A percentile compares a stretch with the other conserved stretches of the same genome.
Evolutionary conservation across 2,329 filamentous ascomycete genomes (phyloP).

Genomic region (Dendryphion nanum): DNA sequence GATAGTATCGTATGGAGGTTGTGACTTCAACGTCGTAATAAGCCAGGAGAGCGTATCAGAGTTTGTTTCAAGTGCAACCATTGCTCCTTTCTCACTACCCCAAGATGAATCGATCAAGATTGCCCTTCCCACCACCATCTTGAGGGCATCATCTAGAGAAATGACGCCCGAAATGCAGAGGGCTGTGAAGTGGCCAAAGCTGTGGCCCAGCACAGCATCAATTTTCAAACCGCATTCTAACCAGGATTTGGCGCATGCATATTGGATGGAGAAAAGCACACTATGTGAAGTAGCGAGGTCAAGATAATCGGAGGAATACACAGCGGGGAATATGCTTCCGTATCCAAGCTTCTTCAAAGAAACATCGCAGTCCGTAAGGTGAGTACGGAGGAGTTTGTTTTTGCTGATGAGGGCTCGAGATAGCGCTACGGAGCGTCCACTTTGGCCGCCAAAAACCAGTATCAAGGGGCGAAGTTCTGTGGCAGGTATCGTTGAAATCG

Average conservation of each 20-base stretch:
- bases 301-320: constrained; percentile 10
- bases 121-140: constrained; percentile 35
- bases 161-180: constrained; percentile 34
- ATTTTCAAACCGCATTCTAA: constrained; percentile 13
- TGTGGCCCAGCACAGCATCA: constrained; percentile 16
- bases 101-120: constrained; percentile 21
- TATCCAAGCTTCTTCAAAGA: constrained; percentile 7
- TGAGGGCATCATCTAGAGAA: constrained; percentile 24
- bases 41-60: background rate
- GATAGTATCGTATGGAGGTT: constrained; percentile 20
- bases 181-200: constrained; percentile 42
- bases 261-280: constrained; percentile 20
- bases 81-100: constrained; percentile 19
- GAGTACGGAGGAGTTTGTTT: constrained; percentile 4
- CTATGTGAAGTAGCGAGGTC: too few species aligned
- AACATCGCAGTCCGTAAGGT: constrained; percentile 14
- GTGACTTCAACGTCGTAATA: constrained; percentile 3
- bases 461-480: too few species aligned
- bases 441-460: constrained; percentile 16
- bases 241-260: constrained; percentile 19
- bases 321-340: constrained; percentile 8
- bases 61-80: constrained; percentile 16
- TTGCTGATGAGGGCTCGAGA: constrained; percentile 6
- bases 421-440: constrained; percentile 7
- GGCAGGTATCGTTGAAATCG: too few species aligned